Conservation (phyloP, 495 filamentous ascomycete species). For the Hapsidospora chrysogenum region DNA sequence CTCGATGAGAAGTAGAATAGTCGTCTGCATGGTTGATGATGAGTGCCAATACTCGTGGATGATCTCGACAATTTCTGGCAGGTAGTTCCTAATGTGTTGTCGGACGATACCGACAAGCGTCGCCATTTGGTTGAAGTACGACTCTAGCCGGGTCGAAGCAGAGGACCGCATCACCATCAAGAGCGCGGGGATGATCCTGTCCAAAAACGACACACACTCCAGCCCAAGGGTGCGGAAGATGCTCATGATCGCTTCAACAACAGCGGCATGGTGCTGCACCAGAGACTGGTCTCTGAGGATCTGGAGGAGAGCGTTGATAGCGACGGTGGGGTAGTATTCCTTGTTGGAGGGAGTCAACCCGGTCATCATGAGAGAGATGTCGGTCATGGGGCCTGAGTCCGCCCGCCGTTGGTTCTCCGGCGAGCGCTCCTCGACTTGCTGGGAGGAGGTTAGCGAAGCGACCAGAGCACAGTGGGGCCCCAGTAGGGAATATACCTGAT, state of each 20-base stretch:
- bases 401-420: constrained; percentile 43
- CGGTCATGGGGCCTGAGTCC: constrained; percentile 54
- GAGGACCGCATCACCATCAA: constrained; percentile 69
- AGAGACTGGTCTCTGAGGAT: constrained; percentile 82
- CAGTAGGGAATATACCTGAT: constrained; percentile 41
- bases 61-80: constrained; percentile 67
- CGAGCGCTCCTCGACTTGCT: constrained; percentile 43
- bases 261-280: constrained; percentile 74
- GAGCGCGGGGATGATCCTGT: constrained; percentile 86
- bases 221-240: constrained; percentile 92
- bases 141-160: constrained; percentile 57
- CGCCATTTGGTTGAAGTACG: constrained; percentile 91
- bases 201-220: constrained; percentile 87
- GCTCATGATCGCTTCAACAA: constrained; percentile 97
- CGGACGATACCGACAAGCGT: constrained; percentile 87
- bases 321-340: constrained; percentile 95
- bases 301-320: constrained; percentile 84
- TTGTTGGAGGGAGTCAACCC: constrained; percentile 93
- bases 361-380: constrained; percentile 95
- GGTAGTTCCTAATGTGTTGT: constrained; percentile 82
- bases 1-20: constrained; percentile 81
- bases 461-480: constrained; percentile 11
- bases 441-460: constrained; percentile 24
- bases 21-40: constrained; percentile 61
- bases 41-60: constrained; percentile 75